phyloP scores from a whole-genome alignment of 192 early-diverging fungal genomes.

The Chytriomyces sp. region DNA sequence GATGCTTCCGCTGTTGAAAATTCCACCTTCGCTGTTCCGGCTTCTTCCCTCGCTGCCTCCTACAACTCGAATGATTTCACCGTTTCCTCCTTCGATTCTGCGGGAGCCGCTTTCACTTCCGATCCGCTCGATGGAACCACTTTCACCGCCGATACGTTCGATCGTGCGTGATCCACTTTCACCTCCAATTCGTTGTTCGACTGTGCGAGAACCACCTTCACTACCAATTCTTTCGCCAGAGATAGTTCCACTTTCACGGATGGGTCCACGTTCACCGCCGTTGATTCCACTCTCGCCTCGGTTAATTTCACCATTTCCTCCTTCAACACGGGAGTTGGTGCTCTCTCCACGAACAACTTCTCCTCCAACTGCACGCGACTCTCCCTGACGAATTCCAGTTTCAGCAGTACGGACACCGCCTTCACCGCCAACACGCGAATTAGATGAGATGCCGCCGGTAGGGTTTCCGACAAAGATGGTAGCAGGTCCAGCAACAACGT shows the following conservation, averaged over 20 bases:
- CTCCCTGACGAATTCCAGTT: no score
- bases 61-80: not conserved
- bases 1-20: not conserved
- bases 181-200: not conserved
- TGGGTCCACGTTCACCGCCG: not conserved
- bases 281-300: no score
- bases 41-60: not conserved
- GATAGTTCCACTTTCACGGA: not conserved
- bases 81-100: not conserved
- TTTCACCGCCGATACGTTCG: not conserved
- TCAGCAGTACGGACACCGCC: no score
- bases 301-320: no score
- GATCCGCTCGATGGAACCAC: not conserved
- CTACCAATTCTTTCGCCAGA: not conserved
- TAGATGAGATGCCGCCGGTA: no score
- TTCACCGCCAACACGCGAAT: no score
- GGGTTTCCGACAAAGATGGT: conserved; percentile 14
- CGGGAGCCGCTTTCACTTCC: not conserved
- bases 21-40: not conserved
- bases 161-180: not conserved
- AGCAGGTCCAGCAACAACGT: conserved; percentile 53
- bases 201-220: not conserved
- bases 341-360: no score
- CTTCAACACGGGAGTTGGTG: no score
- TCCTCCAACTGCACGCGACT: no score